Conservation (phyloP, 1,284 basidiomycete species). For the Sporisorium reilianum region DNA sequence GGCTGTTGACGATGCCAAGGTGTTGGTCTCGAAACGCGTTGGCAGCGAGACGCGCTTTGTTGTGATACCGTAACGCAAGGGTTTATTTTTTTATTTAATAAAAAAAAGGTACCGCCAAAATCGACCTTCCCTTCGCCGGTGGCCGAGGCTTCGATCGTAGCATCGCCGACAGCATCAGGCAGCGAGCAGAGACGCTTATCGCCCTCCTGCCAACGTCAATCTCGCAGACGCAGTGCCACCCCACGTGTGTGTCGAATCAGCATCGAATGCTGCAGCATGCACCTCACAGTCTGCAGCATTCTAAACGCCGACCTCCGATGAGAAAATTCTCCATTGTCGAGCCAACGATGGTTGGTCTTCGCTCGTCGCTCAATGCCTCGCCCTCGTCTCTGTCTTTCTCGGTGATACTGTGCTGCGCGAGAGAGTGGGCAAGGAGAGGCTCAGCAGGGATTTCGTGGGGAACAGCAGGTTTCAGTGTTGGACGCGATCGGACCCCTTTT, state of each 20-base stretch:
- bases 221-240: not conserved
- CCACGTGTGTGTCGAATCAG: slow-evolving; percentile 8
- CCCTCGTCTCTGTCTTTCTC: not conserved
- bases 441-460: too few species aligned
- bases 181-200: not conserved
- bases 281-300: not conserved
- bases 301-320: not conserved
- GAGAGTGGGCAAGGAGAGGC: not conserved
- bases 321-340: too few species aligned
- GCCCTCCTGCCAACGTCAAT: not conserved
- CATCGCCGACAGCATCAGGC: not conserved
- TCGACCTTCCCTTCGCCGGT: not conserved
- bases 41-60: not conserved
- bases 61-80: not conserved
- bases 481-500: too few species aligned
- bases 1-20: too few species aligned
- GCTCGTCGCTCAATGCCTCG: not conserved
- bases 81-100: too few species aligned
- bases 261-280: slow-evolving; percentile 5
- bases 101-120: not conserved
- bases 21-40: slow-evolving; percentile 1
- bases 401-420: not conserved
- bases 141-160: slow-evolving; percentile 11
- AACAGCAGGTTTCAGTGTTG: too few species aligned
- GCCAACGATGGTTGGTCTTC: too few species aligned